These are phyloP conservation scores for Azolla pinnata DNA, from an alignment of 75 land plant species.

Conservation along the genomic window DNA sequence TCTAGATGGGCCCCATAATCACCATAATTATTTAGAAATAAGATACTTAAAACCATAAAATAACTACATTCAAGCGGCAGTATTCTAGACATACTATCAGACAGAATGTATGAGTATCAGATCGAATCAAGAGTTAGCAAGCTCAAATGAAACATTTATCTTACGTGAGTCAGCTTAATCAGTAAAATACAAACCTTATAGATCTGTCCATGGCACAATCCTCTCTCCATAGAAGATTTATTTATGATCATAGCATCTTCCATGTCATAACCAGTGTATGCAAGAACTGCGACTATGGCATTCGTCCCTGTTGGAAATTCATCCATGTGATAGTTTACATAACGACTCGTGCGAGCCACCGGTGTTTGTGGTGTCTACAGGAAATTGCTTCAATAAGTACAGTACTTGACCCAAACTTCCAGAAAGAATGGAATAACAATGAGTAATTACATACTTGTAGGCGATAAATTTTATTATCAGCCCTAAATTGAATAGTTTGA, in stretches of 20 bases:
- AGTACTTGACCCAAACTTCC: not conserved
- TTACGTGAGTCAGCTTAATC: no score
- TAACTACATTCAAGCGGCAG: no score
- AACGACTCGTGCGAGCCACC: slow-evolving; percentile 65
- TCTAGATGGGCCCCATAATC: no score
- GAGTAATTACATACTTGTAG: slow-evolving; percentile 86
- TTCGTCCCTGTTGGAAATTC: slow-evolving; percentile 96
- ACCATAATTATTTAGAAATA: no score
- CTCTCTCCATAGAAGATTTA: slow-evolving; percentile 94
- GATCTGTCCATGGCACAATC: slow-evolving; percentile 82
- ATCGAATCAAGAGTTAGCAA: not conserved
- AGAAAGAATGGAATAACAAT: not conserved
- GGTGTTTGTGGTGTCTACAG: slow-evolving; percentile 90
- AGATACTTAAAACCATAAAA: no score
- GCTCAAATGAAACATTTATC: not conserved
- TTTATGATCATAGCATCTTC: slow-evolving; percentile 99
- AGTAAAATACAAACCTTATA: slow-evolving; percentile 51
- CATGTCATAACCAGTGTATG: slow-evolving; percentile 99
- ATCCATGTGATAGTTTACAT: slow-evolving; percentile 66
- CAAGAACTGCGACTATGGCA: slow-evolving; percentile 95
- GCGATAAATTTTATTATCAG: slow-evolving; percentile 83
- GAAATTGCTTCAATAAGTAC: not conserved
- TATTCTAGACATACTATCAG: no score
- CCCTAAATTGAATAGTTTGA: slow-evolving; percentile 59
- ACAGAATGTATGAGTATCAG: no score